Evolutionary conservation across 257 asterid species (phyloP).

Genomic region (Solanum chaucha): DNA sequence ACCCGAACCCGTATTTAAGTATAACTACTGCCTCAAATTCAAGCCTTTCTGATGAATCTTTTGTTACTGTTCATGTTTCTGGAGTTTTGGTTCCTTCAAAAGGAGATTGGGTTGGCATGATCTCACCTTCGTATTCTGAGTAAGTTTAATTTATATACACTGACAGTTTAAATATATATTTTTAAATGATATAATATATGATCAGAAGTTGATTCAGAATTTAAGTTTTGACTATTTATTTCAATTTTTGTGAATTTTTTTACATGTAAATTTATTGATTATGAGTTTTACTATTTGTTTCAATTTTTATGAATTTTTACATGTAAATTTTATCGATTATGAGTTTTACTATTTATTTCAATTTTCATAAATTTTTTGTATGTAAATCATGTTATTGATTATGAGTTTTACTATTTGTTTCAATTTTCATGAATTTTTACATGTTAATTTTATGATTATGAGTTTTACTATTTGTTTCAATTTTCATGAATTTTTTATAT

Average conservation of each 20-base stretch:
- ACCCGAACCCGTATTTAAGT: slow-evolving; percentile 37
- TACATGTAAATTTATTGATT: too few relatives aligned
- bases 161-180: neutral
- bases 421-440: too few relatives aligned
- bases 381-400: neutral
- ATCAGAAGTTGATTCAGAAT: neutral
- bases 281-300: too few relatives aligned
- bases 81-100: slow-evolving; percentile 44
- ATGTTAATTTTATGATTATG: too few relatives aligned
- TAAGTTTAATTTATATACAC: slow-evolving; percentile 3
- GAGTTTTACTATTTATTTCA: too few relatives aligned
- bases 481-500: too few relatives aligned
- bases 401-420: too few relatives aligned
- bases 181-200: neutral
- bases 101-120: slow-evolving; percentile 70
- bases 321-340: too few relatives aligned
- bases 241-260: too few relatives aligned
- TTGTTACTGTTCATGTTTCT: slow-evolving; percentile 34
- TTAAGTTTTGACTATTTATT: too few relatives aligned
- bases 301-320: too few relatives aligned
- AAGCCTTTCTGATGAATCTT: slow-evolving; percentile 40
- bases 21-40: slow-evolving; percentile 16
- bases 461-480: too few relatives aligned
- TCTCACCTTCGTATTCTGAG: slow-evolving; percentile 67
- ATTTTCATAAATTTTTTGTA: accelerated